Percentiles rank a stretch among this genome's conserved stretches.
Conservation (phyloP, 192 early-diverging fungal species). For the Coemansia sp. region DNA sequence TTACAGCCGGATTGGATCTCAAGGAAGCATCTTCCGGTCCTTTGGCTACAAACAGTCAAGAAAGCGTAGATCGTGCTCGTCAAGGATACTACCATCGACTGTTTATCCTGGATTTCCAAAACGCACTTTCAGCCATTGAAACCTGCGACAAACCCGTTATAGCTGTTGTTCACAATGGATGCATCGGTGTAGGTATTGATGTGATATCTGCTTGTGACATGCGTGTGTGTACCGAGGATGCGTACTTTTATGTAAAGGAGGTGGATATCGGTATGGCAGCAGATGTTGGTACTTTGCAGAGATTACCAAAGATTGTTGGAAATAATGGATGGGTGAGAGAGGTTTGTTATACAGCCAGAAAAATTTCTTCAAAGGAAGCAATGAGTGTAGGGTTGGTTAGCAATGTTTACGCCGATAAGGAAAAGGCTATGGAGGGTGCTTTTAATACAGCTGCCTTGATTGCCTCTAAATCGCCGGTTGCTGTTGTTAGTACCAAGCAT, state of each 20-base stretch:
- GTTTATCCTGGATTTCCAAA: conserved; percentile 56
- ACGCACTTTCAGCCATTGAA: conserved; percentile 75
- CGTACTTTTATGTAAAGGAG: conserved; percentile 85
- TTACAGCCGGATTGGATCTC: conserved; percentile 91
- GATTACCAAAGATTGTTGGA: conserved; percentile 90
- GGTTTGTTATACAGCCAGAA: conserved; percentile 79
- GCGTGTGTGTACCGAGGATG: conserved; percentile 70
- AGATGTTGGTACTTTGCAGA: conserved; percentile 91
- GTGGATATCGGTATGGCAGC: conserved; percentile 93
- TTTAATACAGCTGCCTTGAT: conserved; percentile 68
- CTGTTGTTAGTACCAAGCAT: conserved; percentile 81
- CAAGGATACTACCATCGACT: conserved; percentile 48
- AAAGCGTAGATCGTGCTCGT: conserved; percentile 27
- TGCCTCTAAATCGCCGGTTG: conserved; percentile 87
- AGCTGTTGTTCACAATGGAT: conserved; percentile 77
- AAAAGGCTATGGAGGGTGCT: conserved; percentile 46
- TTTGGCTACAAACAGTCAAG: conserved; percentile 7
- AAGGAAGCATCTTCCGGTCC: conserved; percentile 36
- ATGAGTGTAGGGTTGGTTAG: conserved; percentile 58
- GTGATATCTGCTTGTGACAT: conserved; percentile 92
- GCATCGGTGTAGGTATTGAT: conserved; percentile 86
- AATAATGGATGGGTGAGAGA: conserved; percentile 91
- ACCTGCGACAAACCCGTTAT: conserved; percentile 84
- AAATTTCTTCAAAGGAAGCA: conserved; percentile 64
- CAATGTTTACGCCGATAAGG: conserved; percentile 41